Evolutionary conservation across 768 basidiomycete genomes (phyloP), one percentile per base, ranked within the genome.

Genomic region (Rhodotorula taiwanensis): DNA sequence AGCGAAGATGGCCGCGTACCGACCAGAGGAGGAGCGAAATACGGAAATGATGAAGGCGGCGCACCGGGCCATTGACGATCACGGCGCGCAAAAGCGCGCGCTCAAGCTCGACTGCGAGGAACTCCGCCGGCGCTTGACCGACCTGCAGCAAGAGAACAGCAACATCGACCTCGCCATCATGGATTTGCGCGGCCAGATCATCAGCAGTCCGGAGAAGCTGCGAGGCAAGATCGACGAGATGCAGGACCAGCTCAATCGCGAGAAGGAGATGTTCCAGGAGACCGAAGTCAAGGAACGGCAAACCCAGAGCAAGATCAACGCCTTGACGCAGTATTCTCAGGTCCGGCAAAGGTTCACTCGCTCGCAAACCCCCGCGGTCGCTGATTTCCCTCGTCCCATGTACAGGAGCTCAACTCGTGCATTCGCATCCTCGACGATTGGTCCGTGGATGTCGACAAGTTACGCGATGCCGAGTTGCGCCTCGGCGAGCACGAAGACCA

Each of bases 361-460:
- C n/a, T n/a, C n/a, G n/a, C n/a, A n/a, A n/a, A n/a, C n/a, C n/a
- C n/a, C n/a, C n/a, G n/a, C n/a, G n/a, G n/a, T n/a, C n/a, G n/a
- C n/a, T n/a, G n/a, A n/a, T n/a, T n/a, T n/a, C n/a, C n/a, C n/a
- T n/a, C n/a, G 1, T 13, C 5, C n/a, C n/a, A 3, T 25, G 1
- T 18, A 20, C 53, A 64, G 62, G 68, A 70, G 30, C 64, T 70
- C 23, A 50, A 49, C 23, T 42, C 55, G 2, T 62, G 60, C 54
- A 60, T 70, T 25, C 57, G 60, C 33, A 21, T 70, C 25, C 41
- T 70, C 44, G 64, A 66, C 34, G 68, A 70, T 42, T 70, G 64
- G 64, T 52, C 62, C 34, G 33, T 33, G 3, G 68, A 70, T 28
- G 55, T 55, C 9, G 58, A 52, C 52, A 58, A 55, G 51, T 44